Evolutionary conservation across 371 early-diverging fungal genomes (phyloP).

Genomic region (Actinomortierella ambigua): DNA sequence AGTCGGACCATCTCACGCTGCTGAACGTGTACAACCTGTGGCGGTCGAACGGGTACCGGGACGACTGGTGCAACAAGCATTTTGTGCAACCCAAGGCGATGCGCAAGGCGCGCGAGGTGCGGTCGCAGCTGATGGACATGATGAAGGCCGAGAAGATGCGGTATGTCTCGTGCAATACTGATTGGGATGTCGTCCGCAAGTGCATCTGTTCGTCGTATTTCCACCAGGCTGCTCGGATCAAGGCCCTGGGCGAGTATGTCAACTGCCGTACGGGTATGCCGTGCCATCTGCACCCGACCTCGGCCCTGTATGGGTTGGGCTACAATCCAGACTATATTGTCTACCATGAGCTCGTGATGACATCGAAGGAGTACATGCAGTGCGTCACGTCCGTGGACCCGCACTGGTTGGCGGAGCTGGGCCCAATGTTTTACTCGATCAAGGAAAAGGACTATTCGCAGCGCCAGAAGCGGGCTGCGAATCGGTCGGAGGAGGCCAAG

Average conservation of each 20-base stretch:
- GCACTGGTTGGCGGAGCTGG: conserved; percentile 97
- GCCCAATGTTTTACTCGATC: conserved; percentile 94
- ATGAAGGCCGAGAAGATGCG: conserved; percentile 96
- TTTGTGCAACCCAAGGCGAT: conserved; percentile 91
- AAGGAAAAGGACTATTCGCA: conserved; percentile 88
- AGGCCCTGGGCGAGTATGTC: conserved; percentile 97
- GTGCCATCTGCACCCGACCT: conserved; percentile 96
- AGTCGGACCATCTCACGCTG: conserved; percentile 97
- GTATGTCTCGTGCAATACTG: conserved; percentile 91
- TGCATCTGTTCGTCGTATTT: conserved; percentile 95
- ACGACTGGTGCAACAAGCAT: conserved; percentile 97
- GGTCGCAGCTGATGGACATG: conserved; percentile 94
- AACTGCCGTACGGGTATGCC: conserved; percentile 95
- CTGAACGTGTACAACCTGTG: conserved; percentile 96
- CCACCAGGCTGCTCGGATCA: conserved; percentile 96
- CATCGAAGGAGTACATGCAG: conserved; percentile 98
- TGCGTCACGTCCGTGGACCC: conserved; percentile 96
- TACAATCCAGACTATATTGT: conserved; percentile 97
- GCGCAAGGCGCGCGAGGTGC: conserved; percentile 90
- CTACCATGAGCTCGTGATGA: conserved; percentile 97
- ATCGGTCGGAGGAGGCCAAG: conserved; percentile 56
- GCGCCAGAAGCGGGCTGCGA: conserved; percentile 82
- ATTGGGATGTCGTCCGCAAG: conserved; percentile 87
- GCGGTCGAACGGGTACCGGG: conserved; percentile 86
- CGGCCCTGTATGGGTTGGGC: conserved; percentile 94